phyloP scores from a whole-genome alignment of 2,329 filamentous ascomycete genomes.

The Alternaria burnsii region DNA sequence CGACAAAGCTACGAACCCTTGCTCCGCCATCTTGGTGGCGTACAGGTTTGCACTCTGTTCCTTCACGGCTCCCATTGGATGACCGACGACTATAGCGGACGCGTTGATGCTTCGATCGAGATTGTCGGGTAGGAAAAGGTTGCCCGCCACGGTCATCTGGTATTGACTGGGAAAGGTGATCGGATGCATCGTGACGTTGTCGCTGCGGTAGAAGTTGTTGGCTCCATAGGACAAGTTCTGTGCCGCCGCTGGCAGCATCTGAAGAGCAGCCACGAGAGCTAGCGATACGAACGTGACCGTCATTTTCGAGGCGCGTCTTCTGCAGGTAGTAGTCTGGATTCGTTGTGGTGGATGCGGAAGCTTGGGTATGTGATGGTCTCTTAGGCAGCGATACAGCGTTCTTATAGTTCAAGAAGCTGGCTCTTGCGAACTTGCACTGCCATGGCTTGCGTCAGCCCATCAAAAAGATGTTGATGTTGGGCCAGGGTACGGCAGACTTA shows the following conservation, averaged over 20 bases:
- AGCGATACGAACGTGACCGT: not conserved
- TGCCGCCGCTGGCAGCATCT: constrained; percentile 9
- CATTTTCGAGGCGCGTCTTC: not conserved
- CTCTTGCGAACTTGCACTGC: not conserved
- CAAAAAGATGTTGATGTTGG: not conserved
- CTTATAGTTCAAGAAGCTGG: not conserved
- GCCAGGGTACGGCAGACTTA: not conserved
- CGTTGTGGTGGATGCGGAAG: not conserved
- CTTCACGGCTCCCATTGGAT: constrained; percentile 43
- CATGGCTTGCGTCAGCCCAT: constrained; percentile 1
- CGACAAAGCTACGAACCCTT: constrained; percentile 38
- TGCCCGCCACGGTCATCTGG: constrained; percentile 11
- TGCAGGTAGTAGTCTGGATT: not conserved
- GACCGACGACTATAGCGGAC: constrained; percentile 38
- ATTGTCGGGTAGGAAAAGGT: constrained; percentile 13
- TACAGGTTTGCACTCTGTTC: constrained; percentile 45
- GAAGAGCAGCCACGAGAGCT: not conserved
- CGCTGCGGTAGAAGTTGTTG: constrained; percentile 26
- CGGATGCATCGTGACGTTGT: constrained; percentile 17
- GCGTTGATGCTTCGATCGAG: constrained; percentile 12
- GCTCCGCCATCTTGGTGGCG: constrained; percentile 39
- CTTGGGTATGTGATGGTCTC: not conserved
- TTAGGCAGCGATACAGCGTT: not conserved
- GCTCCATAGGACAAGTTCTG: constrained; percentile 25
- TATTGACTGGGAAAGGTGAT: constrained; percentile 21